These are phyloP conservation scores for Ustulina deusta DNA, from an alignment of 2,329 filamentous ascomycete species.

Conservation along the genomic window DNA sequence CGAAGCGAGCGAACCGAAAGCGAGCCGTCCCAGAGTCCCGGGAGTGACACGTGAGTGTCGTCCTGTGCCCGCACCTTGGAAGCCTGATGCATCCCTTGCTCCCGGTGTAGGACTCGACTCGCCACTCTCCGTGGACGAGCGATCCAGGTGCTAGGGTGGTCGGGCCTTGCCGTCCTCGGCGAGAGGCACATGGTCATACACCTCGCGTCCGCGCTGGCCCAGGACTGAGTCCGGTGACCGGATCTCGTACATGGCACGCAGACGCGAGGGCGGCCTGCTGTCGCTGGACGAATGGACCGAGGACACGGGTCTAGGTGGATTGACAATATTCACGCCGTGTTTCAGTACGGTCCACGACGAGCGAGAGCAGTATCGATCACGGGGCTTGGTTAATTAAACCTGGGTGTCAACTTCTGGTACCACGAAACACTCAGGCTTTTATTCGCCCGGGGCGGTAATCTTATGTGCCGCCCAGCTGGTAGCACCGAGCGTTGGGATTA, in stretches of 20 bases:
- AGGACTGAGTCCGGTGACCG: not conserved
- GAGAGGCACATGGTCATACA: not conserved
- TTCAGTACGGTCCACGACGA: constrained; percentile 2
- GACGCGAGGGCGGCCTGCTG: not conserved
- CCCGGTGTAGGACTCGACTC: not conserved
- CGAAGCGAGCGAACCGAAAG: constrained; percentile 1
- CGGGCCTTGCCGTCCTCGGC: not conserved
- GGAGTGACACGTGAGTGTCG: not conserved
- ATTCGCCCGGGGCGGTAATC: constrained; percentile 4
- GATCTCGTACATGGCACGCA: not conserved
- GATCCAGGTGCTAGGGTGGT: not conserved
- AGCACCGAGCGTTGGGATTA: not conserved
- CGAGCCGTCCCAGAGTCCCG: not conserved
- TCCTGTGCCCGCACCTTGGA: not conserved
- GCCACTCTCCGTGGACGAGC: not conserved
- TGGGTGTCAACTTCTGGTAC: constrained; percentile 9
- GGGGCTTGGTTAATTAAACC: constrained; percentile 12
- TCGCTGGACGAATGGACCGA: not conserved
- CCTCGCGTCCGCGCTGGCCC: not conserved
- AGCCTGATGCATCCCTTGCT: constrained; percentile 15
- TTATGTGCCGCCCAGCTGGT: constrained; percentile 12
- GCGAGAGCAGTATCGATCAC: not conserved
- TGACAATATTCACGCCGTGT: not conserved
- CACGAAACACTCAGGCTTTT: constrained; percentile 15
- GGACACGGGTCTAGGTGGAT: not conserved